These are phyloP conservation scores for Cyclotella sp. DNA, from an alignment of 108 stramenopile species.

Conservation along the genomic window DNA sequence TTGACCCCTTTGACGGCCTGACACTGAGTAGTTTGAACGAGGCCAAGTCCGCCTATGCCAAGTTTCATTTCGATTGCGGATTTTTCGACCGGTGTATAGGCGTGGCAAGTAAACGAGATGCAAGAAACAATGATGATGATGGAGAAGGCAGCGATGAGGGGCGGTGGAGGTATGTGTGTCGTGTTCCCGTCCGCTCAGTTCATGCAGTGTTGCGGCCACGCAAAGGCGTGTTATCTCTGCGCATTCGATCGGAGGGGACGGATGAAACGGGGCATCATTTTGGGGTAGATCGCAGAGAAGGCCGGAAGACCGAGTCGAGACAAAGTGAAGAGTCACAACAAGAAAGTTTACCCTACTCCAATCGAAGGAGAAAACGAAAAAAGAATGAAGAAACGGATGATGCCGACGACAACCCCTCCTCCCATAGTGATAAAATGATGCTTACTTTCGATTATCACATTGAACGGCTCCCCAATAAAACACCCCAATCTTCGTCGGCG, in stretches of 20 bases:
- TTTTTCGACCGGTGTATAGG: constrained; percentile 31
- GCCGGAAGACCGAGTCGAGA: background rate
- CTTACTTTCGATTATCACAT: constrained; percentile 77
- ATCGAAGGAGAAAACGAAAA: constrained; percentile 8
- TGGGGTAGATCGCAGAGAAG: background rate
- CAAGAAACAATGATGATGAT: constrained; percentile 18
- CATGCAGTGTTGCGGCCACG: constrained; percentile 68
- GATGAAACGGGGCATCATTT: constrained; percentile 30
- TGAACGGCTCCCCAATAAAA: constrained; percentile 15
- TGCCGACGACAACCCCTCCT: background rate
- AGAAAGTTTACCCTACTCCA: background rate
- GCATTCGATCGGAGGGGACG: constrained; percentile 52
- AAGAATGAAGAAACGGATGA: constrained; percentile 1
- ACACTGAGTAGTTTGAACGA: constrained; percentile 76
- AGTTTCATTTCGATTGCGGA: constrained; percentile 65
- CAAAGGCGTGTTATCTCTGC: constrained; percentile 69
- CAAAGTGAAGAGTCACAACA: background rate
- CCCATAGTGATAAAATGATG: constrained; percentile 44
- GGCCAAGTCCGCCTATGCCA: constrained; percentile 79
- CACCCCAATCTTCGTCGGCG: constrained; percentile 18
- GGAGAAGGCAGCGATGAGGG: constrained; percentile 10
- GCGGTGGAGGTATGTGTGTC: constrained; percentile 61
- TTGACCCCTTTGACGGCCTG: constrained; percentile 82
- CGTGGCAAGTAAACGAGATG: constrained; percentile 5
- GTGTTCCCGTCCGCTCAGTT: constrained; percentile 73